A percentile compares a stretch with the other conserved stretches of the same genome.
phyloP scores from a whole-genome alignment of 2,329 filamentous ascomycete genomes.

The Xylaria sp. region DNA sequence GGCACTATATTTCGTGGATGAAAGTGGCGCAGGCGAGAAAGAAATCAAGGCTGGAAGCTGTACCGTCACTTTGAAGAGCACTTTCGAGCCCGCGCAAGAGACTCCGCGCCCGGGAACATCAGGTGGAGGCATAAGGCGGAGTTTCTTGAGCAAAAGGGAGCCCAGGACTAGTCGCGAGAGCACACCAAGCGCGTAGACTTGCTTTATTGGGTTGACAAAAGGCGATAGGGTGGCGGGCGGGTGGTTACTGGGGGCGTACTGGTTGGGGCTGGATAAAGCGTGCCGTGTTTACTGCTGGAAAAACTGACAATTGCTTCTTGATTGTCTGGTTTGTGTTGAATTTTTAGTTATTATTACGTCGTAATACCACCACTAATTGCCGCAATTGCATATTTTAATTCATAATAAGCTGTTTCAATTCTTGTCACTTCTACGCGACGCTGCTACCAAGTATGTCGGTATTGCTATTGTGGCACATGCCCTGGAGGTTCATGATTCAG shows the following conservation, averaged over 20 bases:
- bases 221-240: neutral
- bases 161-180: constrained; percentile 43
- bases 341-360: constrained; percentile 12
- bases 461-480: no score
- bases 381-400: no score
- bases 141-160: constrained; percentile 48
- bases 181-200: constrained; percentile 38
- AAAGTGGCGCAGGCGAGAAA: constrained; percentile 78
- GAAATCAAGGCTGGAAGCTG: constrained; percentile 78
- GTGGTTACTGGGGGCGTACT: constrained; percentile 22
- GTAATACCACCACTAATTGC: constrained; percentile 13
- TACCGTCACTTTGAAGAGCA: constrained; percentile 77
- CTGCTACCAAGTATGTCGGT: no score
- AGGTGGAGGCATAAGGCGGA: constrained; percentile 42
- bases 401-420: no score
- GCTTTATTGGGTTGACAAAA: constrained; percentile 5
- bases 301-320: constrained; percentile 5
- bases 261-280: constrained; percentile 18
- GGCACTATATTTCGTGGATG: constrained; percentile 89
- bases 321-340: neutral
- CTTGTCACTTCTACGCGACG: no score
- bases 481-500: no score
- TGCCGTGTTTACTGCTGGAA: constrained; percentile 15
- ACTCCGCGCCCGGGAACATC: constrained; percentile 40
- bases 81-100: constrained; percentile 64